Evolutionary conservation across 2,329 filamentous ascomycete genomes (phyloP).

Genomic region (Scedosporium apiospermum): DNA sequence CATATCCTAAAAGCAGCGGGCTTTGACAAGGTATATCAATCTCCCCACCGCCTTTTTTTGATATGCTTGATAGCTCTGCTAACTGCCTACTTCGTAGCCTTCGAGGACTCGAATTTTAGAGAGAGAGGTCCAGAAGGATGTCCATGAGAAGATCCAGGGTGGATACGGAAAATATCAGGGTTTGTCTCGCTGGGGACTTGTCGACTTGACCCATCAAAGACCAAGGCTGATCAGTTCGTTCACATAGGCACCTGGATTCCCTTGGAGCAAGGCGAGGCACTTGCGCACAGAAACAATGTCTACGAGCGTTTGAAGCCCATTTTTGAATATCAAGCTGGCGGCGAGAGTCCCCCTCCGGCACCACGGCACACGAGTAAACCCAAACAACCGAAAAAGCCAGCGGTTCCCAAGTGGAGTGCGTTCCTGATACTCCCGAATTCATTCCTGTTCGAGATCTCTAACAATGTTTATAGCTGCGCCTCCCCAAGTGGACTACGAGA

Average conservation of each 20-base stretch:
- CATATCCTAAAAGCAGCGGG: slow-evolving; percentile 96
- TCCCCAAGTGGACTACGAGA: slow-evolving; percentile 17
- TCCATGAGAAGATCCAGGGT: slow-evolving; percentile 96
- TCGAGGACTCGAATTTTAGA: slow-evolving; percentile 90
- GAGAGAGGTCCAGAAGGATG: slow-evolving; percentile 90
- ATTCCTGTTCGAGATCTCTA: neutral
- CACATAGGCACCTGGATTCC: slow-evolving; percentile 85
- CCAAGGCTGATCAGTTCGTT: neutral
- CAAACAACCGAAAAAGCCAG: slow-evolving; percentile 60
- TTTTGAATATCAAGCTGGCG: slow-evolving; percentile 79
- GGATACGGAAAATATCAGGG: slow-evolving; percentile 98
- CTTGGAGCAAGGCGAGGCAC: slow-evolving; percentile 65
- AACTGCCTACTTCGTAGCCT: slow-evolving; percentile 32
- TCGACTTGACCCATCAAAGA: neutral
- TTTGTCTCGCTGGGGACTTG: slow-evolving; percentile 22
- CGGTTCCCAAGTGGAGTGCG: slow-evolving; percentile 48
- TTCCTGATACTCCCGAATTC: neutral
- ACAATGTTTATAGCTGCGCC: slow-evolving; percentile 20
- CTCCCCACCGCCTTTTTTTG: neutral
- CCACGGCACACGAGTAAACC: slow-evolving; percentile 88
- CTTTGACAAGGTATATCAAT: slow-evolving; percentile 61
- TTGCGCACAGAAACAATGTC: slow-evolving; percentile 81
- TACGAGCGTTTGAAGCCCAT: slow-evolving; percentile 76
- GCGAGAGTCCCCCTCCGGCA: slow-evolving; percentile 82
- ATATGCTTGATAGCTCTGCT: neutral